phyloP scores from a whole-genome alignment of 768 basidiomycete species.

The Trametes punicea region DNA sequence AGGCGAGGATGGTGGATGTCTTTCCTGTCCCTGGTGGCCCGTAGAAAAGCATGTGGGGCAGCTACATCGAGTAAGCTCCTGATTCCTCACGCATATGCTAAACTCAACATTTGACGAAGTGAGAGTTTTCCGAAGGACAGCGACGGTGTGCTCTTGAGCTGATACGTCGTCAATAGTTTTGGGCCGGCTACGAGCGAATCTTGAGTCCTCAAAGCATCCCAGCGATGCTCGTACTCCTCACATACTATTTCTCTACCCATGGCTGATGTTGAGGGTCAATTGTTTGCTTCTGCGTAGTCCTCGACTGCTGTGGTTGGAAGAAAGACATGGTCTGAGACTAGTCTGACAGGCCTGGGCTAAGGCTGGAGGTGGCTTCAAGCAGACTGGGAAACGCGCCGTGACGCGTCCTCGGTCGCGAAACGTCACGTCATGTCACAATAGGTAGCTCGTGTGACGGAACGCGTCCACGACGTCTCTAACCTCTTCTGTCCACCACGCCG shows the following conservation, averaged over 20 bases:
- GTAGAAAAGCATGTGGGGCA: conserved; percentile 99
- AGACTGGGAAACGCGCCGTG: conserved; percentile 35
- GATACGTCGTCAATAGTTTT: conserved; percentile 98
- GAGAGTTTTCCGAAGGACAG: conserved; percentile 86
- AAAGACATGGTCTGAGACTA: conserved; percentile 52
- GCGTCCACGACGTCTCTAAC: conserved; percentile 22
- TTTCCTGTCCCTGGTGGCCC: conserved; percentile 99
- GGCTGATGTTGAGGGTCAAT: conserved; percentile 69
- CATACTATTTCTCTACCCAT: conserved; percentile 98
- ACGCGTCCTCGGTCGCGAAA: conserved; percentile 26
- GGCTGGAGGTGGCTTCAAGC: not conserved
- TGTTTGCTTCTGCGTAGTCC: conserved; percentile 29
- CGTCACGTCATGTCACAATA: conserved; percentile 22
- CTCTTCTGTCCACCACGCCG: conserved; percentile 9
- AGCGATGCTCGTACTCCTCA: not conserved
- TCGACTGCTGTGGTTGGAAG: conserved; percentile 42
- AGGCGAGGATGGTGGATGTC: conserved; percentile 94
- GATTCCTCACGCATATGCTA: not conserved
- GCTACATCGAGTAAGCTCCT: conserved; percentile 42
- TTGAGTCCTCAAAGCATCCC: not conserved
- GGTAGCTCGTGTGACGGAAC: conserved; percentile 32
- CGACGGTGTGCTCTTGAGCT: conserved; percentile 94
- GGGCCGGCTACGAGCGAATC: conserved; percentile 62
- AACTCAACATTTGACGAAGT: conserved; percentile 95
- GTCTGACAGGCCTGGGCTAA: not conserved